These are phyloP conservation scores for Thermothielavioides terrestris DNA, from an alignment of 495 filamentous ascomycete species.

Conservation along the genomic window DNA sequence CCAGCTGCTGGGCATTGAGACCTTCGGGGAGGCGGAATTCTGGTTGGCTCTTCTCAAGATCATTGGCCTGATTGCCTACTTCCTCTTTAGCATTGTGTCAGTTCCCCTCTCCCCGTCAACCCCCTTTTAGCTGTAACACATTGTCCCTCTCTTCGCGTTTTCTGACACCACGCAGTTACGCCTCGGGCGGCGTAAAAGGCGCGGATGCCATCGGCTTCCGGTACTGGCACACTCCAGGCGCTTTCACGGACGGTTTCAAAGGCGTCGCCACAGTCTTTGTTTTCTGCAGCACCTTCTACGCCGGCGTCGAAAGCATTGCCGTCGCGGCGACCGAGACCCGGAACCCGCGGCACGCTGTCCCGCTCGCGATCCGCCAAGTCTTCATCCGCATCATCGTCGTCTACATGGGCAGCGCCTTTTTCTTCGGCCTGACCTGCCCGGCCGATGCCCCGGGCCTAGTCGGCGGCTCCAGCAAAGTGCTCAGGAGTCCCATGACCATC, in stretches of 20 bases:
- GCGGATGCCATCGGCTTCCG: slow-evolving; percentile 47
- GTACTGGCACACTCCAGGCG: slow-evolving; percentile 61
- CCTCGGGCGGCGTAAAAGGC: slow-evolving; percentile 41
- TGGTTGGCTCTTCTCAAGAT: slow-evolving; percentile 58
- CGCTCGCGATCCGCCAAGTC: slow-evolving; percentile 63
- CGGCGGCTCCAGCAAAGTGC: slow-evolving; percentile 41
- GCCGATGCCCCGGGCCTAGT: slow-evolving; percentile 38
- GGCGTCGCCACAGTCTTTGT: slow-evolving; percentile 51
- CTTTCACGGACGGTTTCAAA: slow-evolving; percentile 59
- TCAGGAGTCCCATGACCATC: slow-evolving; percentile 52
- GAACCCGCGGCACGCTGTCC: slow-evolving; percentile 62
- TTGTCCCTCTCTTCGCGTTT: too few relatives aligned
- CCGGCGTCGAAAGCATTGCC: slow-evolving; percentile 65
- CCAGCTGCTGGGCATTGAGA: slow-evolving; percentile 39
- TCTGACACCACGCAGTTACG: slow-evolving; percentile 28
- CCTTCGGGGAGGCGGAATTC: slow-evolving; percentile 58
- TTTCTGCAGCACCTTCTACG: slow-evolving; percentile 64
- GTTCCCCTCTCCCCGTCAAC: background rate
- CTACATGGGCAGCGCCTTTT: slow-evolving; percentile 64
- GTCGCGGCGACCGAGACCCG: slow-evolving; percentile 67
- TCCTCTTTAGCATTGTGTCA: slow-evolving; percentile 57
- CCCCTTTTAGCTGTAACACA: background rate
- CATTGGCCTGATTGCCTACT: slow-evolving; percentile 56
- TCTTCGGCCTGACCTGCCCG: slow-evolving; percentile 54
- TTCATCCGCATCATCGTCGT: slow-evolving; percentile 71